These are phyloP conservation scores for Ilyonectria robusta DNA, from an alignment of 2,329 filamentous ascomycete species.

Conservation along the genomic window DNA sequence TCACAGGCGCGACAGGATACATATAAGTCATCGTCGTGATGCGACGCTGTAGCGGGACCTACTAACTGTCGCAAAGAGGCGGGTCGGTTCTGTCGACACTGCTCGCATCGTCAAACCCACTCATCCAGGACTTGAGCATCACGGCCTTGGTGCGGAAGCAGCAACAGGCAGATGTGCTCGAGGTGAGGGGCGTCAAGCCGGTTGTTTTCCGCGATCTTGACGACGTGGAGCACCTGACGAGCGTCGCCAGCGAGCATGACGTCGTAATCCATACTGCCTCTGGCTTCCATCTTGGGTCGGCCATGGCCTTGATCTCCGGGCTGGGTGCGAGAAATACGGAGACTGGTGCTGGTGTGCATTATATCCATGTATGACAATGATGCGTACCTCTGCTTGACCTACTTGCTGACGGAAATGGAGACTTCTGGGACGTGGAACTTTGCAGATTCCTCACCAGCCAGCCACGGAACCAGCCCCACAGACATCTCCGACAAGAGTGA, in stretches of 20 bases:
- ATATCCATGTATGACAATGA: conserved; percentile 20
- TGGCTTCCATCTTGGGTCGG: conserved; percentile 21
- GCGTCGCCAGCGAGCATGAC: conserved; percentile 16
- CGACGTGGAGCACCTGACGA: conserved; percentile 10
- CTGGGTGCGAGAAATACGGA: conserved; percentile 8
- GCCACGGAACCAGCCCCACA: neutral
- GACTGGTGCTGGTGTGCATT: conserved; percentile 8
- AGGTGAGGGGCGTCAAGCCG: neutral
- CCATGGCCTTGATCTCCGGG: conserved; percentile 7
- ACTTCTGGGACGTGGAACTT: conserved; percentile 30
- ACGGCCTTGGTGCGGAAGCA: conserved; percentile 24
- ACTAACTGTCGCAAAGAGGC: conserved; percentile 7
- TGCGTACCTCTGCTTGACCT: no score
- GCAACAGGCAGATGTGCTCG: conserved; percentile 12
- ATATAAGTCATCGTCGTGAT: conserved; percentile 7
- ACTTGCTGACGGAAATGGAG: conserved; percentile 1
- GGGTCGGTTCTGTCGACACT: conserved; percentile 30
- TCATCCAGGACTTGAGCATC: conserved; percentile 12
- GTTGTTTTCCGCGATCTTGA: conserved; percentile 26
- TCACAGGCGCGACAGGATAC: conserved; percentile 29
- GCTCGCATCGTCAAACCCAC: conserved; percentile 5
- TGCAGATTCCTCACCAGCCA: neutral
- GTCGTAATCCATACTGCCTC: conserved; percentile 27
- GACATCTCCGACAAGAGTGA: conserved; percentile 8
- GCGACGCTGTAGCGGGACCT: neutral